phyloP scores from a whole-genome alignment of 2,329 filamentous ascomycete genomes.

The Colletotrichum tofieldiae region DNA sequence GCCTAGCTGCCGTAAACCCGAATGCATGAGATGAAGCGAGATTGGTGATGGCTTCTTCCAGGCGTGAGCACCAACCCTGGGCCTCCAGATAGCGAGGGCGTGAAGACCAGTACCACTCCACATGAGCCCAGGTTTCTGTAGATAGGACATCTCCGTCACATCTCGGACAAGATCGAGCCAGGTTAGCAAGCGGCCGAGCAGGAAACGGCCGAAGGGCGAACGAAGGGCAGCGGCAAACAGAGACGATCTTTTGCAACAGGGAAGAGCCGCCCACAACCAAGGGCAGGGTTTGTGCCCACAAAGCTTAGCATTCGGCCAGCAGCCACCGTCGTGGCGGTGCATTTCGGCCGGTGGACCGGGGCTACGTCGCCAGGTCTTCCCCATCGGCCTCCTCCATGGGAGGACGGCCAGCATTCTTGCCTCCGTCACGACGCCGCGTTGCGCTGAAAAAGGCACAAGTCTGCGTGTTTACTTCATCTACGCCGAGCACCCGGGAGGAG shows the following conservation, averaged over 20 bases:
- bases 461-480: too few relatives aligned
- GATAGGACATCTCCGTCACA: neutral
- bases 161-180: neutral
- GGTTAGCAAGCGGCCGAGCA: neutral
- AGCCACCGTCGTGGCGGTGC: neutral
- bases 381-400: neutral
- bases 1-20: conserved; percentile 30
- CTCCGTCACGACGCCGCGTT: neutral
- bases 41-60: conserved; percentile 15
- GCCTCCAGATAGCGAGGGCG: conserved; percentile 5
- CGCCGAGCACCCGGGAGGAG: too few relatives aligned
- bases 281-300: conserved; percentile 18
- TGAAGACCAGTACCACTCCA: neutral
- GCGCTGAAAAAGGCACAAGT: too few relatives aligned
- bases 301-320: conserved; percentile 34
- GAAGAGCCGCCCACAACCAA: conserved; percentile 14
- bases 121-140: neutral
- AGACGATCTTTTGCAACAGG: neutral
- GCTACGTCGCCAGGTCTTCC: neutral
- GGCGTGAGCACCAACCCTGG: neutral
- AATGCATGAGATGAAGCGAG: conserved; percentile 21
- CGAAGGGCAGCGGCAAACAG: neutral
- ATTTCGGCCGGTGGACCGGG: neutral
- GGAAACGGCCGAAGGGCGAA: neutral
- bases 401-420: neutral